A percentile compares a stretch with the other conserved stretches of the same genome.
phyloP scores from a whole-genome alignment of 345 rosid genomes.

The Bruguiera gymnorhiza region DNA sequence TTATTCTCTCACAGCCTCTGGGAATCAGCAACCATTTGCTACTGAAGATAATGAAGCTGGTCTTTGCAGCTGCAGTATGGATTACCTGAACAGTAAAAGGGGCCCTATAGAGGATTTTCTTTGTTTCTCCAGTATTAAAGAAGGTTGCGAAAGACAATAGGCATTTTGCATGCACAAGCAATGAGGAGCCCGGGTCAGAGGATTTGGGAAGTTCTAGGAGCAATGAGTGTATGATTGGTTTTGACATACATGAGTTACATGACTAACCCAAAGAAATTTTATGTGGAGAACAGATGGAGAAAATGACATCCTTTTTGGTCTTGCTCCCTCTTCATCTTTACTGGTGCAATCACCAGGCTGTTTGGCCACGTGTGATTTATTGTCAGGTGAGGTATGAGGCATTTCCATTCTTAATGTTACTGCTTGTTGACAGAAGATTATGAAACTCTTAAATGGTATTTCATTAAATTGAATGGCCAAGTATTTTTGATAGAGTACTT shows the following conservation, averaged over 20 bases:
- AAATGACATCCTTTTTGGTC: constrained; percentile 25
- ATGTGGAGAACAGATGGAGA: constrained; percentile 42
- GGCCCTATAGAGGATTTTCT: constrained; percentile 24
- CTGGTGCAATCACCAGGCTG: constrained; percentile 28
- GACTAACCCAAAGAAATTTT: constrained; percentile 25
- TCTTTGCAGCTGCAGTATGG: constrained; percentile 15
- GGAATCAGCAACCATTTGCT: constrained; percentile 10
- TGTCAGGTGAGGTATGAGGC: constrained; percentile 41
- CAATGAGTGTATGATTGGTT: constrained; percentile 24
- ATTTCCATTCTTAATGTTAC: constrained; percentile 2
- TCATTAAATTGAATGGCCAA: not conserved
- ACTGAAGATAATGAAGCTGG: constrained; percentile 6
- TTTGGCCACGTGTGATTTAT: constrained; percentile 32
- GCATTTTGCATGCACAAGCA: constrained; percentile 19
- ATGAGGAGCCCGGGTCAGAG: constrained; percentile 17
- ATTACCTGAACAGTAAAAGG: constrained; percentile 29
- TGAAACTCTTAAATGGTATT: not conserved
- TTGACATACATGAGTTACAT: constrained; percentile 21
- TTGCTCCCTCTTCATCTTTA: constrained; percentile 32
- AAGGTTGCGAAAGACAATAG: constrained; percentile 20
- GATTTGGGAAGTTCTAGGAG: constrained; percentile 26
- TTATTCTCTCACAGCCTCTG: not conserved
- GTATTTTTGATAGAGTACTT: not conserved
- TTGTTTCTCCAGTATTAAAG: constrained; percentile 17
- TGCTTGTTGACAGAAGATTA: not conserved